These are phyloP conservation scores for Penicillium glabrum DNA, from an alignment of 2,329 filamentous ascomycete genomes.

Conservation along the genomic window DNA sequence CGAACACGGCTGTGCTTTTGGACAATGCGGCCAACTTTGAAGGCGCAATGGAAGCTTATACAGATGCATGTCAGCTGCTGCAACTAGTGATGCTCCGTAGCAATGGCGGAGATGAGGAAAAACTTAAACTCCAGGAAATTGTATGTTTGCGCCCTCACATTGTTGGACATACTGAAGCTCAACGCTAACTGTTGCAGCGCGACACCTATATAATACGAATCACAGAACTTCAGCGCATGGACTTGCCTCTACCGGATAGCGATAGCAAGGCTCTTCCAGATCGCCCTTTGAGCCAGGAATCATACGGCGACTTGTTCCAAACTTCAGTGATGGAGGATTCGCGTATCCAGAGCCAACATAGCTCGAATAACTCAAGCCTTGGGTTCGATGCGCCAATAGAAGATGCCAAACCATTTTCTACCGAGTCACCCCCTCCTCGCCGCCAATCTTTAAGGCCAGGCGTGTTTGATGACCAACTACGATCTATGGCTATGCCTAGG, in stretches of 20 bases:
- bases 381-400: slow-evolving; percentile 27
- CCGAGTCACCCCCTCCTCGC: slow-evolving; percentile 34
- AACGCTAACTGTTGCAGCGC: slow-evolving; percentile 54
- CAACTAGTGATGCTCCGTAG: slow-evolving; percentile 86
- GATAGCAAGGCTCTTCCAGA: slow-evolving; percentile 76
- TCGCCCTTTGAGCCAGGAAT: slow-evolving; percentile 63
- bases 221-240: slow-evolving; percentile 76
- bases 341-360: slow-evolving; percentile 26
- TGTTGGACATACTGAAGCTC: background rate
- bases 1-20: slow-evolving; percentile 90
- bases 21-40: slow-evolving; percentile 96
- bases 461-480: slow-evolving; percentile 30
- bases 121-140: slow-evolving; percentile 83
- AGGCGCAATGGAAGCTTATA: slow-evolving; percentile 85
- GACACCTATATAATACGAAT: slow-evolving; percentile 89
- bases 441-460: slow-evolving; percentile 41
- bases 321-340: slow-evolving; percentile 30
- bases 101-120: slow-evolving; percentile 79
- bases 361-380: slow-evolving; percentile 53
- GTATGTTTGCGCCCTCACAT: slow-evolving; percentile 55
- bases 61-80: slow-evolving; percentile 83
- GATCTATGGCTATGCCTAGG: background rate
- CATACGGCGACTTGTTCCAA: slow-evolving; percentile 44
- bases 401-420: slow-evolving; percentile 26
- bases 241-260: slow-evolving; percentile 46